These are phyloP conservation scores for Gliomastix tumulicola DNA, from an alignment of 2,329 filamentous ascomycete genomes.

Conservation along the genomic window DNA sequence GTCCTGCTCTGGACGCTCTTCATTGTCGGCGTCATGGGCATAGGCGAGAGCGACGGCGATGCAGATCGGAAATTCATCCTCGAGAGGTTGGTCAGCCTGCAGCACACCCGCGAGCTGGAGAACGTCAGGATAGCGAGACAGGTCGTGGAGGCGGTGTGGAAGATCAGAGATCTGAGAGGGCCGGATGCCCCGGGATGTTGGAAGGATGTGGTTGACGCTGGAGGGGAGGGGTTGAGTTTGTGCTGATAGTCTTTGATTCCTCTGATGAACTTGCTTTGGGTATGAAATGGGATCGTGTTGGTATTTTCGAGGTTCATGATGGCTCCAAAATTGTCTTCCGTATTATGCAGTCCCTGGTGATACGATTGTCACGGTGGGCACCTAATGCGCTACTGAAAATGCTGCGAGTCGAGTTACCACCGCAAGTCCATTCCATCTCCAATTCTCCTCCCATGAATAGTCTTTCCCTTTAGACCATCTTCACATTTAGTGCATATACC, in stretches of 20 bases:
- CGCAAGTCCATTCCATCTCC: too few species aligned
- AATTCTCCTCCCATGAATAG: too few species aligned
- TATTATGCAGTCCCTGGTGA: too few species aligned
- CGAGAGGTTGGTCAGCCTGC: not conserved
- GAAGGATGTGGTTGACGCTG: not conserved
- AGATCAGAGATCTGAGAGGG: not conserved
- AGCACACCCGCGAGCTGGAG: not conserved
- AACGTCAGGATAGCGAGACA: not conserved
- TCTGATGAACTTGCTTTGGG: too few species aligned
- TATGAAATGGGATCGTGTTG: too few species aligned
- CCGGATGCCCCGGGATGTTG: not conserved
- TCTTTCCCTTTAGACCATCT: too few species aligned
- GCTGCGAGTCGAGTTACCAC: not conserved
- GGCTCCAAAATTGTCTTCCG: too few species aligned
- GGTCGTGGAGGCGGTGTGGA: not conserved
- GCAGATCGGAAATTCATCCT: not conserved
- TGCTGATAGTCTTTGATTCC: too few species aligned
- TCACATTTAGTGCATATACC: slow-evolving; percentile 1
- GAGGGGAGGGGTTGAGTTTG: not conserved
- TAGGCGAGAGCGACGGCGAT: not conserved
- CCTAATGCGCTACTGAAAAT: not conserved
- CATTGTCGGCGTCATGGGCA: not conserved
- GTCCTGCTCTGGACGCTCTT: not conserved
- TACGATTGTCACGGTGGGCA: not conserved
- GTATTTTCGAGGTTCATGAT: too few species aligned